Percentiles rank a stretch among this genome's conserved stretches.
Conservation (phyloP, 176 grass and related monocot species). For the Aechmea fasciata region DNA sequence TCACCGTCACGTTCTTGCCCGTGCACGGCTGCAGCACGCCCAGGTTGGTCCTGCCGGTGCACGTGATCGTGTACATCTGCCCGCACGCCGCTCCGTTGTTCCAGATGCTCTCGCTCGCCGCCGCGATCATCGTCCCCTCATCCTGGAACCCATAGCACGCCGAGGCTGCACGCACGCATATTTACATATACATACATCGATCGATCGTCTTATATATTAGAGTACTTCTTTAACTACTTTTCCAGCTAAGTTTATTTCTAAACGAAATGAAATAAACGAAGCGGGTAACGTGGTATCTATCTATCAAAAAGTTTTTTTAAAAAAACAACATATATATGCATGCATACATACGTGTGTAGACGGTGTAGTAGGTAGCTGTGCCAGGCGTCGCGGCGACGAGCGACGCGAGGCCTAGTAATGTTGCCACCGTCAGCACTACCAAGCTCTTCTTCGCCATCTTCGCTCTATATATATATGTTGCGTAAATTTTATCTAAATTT, state of each 20-base stretch:
- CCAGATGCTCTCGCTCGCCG: slow-evolving; percentile 32
- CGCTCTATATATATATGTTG: too few species aligned
- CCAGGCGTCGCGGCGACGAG: slow-evolving; percentile 13
- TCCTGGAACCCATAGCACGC: slow-evolving; percentile 29
- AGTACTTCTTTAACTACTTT: too few species aligned
- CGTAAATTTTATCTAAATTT: too few species aligned
- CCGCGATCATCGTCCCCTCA: slow-evolving; percentile 41
- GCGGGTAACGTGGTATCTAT: too few species aligned
- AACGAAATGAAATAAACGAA: too few species aligned
- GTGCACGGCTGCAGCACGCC: neutral
- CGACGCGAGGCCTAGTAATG: slow-evolving; percentile 17
- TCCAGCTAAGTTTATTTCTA: too few species aligned
- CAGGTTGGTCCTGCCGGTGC: slow-evolving; percentile 3
- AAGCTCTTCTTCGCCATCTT: neutral
- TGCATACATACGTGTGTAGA: slow-evolving; percentile 24
- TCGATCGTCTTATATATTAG: too few species aligned
- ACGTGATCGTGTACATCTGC: neutral
- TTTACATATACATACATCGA: neutral
- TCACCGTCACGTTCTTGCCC: neutral
- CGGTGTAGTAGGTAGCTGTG: slow-evolving; percentile 49
- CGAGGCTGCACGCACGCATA: slow-evolving; percentile 31
- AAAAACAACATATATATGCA: too few species aligned
- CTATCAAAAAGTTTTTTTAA: too few species aligned
- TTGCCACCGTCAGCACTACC: slow-evolving; percentile 1
- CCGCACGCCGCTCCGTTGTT: slow-evolving; percentile 34